Base-by-base conservation (phyloP, 1,139 yeast genomes). In the Hemisphaericaspora xylofermentans region DNA sequence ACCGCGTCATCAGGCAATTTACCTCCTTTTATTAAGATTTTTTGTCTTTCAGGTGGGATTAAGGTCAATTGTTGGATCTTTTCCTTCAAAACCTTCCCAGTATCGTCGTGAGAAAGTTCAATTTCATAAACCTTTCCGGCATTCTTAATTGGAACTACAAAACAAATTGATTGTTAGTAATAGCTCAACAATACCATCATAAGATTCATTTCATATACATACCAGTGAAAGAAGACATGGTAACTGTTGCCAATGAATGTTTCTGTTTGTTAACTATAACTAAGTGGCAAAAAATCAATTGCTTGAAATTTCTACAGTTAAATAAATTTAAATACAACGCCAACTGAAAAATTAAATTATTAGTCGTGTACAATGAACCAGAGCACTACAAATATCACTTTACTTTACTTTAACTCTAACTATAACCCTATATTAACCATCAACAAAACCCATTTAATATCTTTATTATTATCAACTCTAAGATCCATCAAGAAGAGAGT, bases 21-120 rank as follows among this genome's bases (percentile, higher is more conserved):
- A 28, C 96, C 96, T 7, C 95, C 94, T 65, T 87, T 91, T 43
- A 88, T 79, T 58, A 94, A 75, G 46, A 89, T 84, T 68, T 91
- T 91, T 64, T 93, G 98, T 54, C 97, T 82, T 42, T 81, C 86
- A 2, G 82, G 78, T 14, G 96, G 95, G 42, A 93, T 89, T 42
- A 81, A 81, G 1, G 98, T 93, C 46, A 79, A 61, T 33, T 82
- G 78, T 50, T 77, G 82, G 43, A 93, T 80, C 62, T 84, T 84
- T 44, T 71, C 66, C 59, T 88, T 91, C 60, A 93, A 77, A 16
- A 75, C 78, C n/a, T 73, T 63, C 1, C 94, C 97, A 2, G 78
- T 74, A 37, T 81, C 82, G 6, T 58, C 56, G 3, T 71, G 66
- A 26, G 71, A 75, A 39, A 91, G 70, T 21, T 78, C 81, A 31